Evolutionary conservation across 352 stramenopile species (phyloP).

Genomic region (Pythium dissimile): DNA sequence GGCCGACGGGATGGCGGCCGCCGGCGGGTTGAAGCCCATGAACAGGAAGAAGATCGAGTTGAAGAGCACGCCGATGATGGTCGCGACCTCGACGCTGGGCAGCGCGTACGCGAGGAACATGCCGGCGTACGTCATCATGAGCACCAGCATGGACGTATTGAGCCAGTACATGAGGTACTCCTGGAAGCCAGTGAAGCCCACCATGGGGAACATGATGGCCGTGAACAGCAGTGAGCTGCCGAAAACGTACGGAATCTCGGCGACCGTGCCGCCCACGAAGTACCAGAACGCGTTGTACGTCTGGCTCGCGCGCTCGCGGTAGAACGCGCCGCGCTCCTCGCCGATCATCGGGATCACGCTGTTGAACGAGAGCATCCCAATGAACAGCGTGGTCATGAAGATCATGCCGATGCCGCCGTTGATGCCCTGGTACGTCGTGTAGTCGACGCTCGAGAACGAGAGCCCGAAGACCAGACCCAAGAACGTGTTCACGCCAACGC

Average conservation of each 20-base stretch:
- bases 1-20: constrained; percentile 24
- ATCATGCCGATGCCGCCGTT: constrained; percentile 31
- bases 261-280: constrained; percentile 51
- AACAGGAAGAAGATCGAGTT: constrained; percentile 26
- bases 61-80: constrained; percentile 18
- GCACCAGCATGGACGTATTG: constrained; percentile 9
- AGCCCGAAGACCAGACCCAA: constrained; percentile 80
- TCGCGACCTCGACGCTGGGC: constrained; percentile 17
- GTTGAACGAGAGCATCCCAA: constrained; percentile 90
- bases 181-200: constrained; percentile 22
- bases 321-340: constrained; percentile 86
- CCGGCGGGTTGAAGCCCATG: constrained; percentile 26
- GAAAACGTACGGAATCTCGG: constrained; percentile 50
- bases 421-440: constrained; percentile 47
- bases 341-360: constrained; percentile 74
- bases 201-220: constrained; percentile 30
- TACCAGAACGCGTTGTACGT: constrained; percentile 79
- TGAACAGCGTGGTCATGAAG: constrained; percentile 12
- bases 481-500: constrained; percentile 66
- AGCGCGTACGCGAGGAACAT: constrained; percentile 20
- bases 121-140: constrained; percentile 22
- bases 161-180: constrained; percentile 20
- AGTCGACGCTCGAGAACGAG: constrained; percentile 55
- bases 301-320: constrained; percentile 71
- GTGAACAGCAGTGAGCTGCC: constrained; percentile 21